Evolutionary conservation across 305 asterid species (phyloP), one percentile per base, ranked within the genome.

Genomic region (Salvia sclarea): DNA sequence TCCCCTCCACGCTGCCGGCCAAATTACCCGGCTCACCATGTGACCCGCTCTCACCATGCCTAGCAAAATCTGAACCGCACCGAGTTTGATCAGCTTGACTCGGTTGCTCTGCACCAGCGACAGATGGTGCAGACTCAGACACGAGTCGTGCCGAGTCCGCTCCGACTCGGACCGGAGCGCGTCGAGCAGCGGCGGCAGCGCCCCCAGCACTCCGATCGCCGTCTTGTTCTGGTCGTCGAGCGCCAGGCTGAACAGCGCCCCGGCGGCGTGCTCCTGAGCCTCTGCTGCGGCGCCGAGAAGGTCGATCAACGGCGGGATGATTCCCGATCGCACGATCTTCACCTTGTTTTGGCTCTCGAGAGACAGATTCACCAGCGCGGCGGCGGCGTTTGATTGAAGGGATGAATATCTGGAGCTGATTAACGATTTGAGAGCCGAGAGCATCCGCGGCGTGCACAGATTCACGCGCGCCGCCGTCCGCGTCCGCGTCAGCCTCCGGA

Each of bases 181-280:
- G 75, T 87, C 90, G 35, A 93, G 80, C 0, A 90, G 89, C 24
- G 97, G 96, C 7, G 88, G 85, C 75, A 93, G 59, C 4, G 90
- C 97, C 30, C 98, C 98, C 13, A 93, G 59, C 0, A 90, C 98
- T 1, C 98, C 97, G 24, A 93, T 81, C 0, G 98, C 98, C 0
- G 92, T 88, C 69, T 87, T 90, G 77, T 90, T 93, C 74, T 84
- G 88, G 66, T 87, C 87, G 31, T 90, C 96, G 3, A 88, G 85
- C 0, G 98, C 91, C 47, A 93, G 65, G 45, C 98, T 90, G 79
- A 93, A 93, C 60, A 93, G 77, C 1, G 88, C 98, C 1, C 97
- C 95, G 8, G 96, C 98, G 0, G 95, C 96, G n/a, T 93, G 97
- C 62, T 93, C 97, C 74, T 76, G 92, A 48, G 97, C 76, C 22